These are phyloP conservation scores for Aspergillus sp. DNA, from an alignment of 2,329 filamentous ascomycete species.

Conservation along the genomic window DNA sequence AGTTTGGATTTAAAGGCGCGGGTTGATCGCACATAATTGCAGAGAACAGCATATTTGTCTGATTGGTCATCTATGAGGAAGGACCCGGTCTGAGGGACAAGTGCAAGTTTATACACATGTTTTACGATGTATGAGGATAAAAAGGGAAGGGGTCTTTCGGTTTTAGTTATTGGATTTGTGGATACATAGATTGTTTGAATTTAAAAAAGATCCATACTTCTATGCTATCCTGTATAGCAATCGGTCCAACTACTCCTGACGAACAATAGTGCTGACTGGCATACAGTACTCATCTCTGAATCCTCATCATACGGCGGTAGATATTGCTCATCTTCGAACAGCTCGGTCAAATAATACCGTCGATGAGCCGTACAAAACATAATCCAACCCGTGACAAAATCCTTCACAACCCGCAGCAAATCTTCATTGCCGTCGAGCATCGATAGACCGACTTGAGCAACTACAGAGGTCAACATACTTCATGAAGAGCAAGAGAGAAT, in stretches of 20 bases:
- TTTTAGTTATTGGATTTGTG: neutral
- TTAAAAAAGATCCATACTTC: too few species aligned
- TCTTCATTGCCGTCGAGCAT: neutral
- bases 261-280: neutral
- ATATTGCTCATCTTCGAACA: conserved; percentile 9
- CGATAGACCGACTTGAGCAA: conserved; percentile 5
- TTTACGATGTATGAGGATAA: neutral
- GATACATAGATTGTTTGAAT: neutral
- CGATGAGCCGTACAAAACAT: conserved; percentile 9
- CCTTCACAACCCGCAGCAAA: conserved; percentile 1
- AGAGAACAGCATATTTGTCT: neutral
- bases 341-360: conserved; percentile 7
- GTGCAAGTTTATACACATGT: neutral
- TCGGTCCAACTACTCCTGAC: neutral
- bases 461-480: neutral
- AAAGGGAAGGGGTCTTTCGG: neutral
- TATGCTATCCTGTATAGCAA: neutral
- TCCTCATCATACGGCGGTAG: conserved; percentile 7
- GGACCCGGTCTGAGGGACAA: neutral
- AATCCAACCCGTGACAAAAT: conserved; percentile 7
- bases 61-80: neutral
- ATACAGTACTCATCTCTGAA: neutral
- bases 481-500: too few species aligned
- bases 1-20: conserved; percentile 5
- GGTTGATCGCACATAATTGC: neutral